Evolutionary conservation across 306 rosid genomes (phyloP), one percentile per base, ranked within the genome.

Genomic region (Lathyrus aphaca): DNA sequence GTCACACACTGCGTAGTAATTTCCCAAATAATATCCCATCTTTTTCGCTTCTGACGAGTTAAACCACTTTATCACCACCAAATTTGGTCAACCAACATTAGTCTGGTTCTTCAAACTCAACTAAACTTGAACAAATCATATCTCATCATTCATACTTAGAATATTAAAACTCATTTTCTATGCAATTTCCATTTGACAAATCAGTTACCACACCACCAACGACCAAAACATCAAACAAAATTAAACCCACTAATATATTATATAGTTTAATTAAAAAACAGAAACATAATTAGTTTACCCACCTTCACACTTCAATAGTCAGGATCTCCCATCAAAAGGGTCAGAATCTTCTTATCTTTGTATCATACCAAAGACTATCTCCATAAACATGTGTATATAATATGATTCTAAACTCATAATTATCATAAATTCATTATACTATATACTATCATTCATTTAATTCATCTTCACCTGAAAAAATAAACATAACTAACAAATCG

Each of bases 271-370:
- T 23, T 30, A 19, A 53, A 40, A 61, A 74, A 48, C 57, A 66
- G 69, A 71, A 16, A 37, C 71, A 79, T 49, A 17, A 50, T 10
- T 71, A 68, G 94, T 74, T 90, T 80, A 81, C 87, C 94, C 86
- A 83, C 82, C 84, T 77, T 69, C 49, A 71, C 72, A 68, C 82
- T 83, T 71, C 73, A 48, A 76, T 82, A 78, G 78, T 77, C 76
- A 81, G 82, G 56, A 89, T 84, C 83, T 51, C 80, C 84, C 69
- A 66, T 73, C 54, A 18, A 57, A 75, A 82, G 81, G 75, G 86
- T 66, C 81, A 87, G 94, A 90, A 90, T 86, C 89, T 87, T 77
- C 81, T 65, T 76, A 80, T 71, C 88, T 80, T 82, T 68, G 25
- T 63, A 69, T 68, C 61, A 45, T 29, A 35, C 67, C 79, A 30